A percentile compares a stretch with the other conserved stretches of the same genome.
phyloP scores from a whole-genome alignment of 208 protist species.

The Leishmania braziliensis region DNA sequence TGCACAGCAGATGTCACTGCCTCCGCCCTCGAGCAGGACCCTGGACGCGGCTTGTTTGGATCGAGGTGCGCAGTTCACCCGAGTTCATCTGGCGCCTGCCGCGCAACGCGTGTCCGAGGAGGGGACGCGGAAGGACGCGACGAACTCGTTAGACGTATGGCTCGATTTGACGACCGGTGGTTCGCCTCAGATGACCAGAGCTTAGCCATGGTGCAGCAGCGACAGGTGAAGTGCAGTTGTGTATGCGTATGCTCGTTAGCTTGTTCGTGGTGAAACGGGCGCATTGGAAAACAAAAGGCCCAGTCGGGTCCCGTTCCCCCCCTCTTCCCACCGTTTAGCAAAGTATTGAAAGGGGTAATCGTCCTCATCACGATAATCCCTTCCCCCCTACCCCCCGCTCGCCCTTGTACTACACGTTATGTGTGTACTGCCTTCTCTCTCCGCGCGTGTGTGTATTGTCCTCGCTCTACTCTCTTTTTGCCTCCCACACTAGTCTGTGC shows the following conservation, averaged over 20 bases:
- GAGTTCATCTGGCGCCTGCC: not conserved
- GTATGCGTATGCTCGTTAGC: not conserved
- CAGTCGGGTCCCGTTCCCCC: not conserved
- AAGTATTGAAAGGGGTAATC: not conserved
- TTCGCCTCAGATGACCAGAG: too few species aligned
- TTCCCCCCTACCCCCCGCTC: not conserved
- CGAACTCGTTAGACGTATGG: not conserved
- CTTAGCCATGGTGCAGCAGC: not conserved
- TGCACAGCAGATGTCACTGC: not conserved
- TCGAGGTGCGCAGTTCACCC: not conserved
- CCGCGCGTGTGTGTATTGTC: not conserved
- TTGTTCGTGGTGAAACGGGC: not conserved
- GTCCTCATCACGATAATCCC: not conserved
- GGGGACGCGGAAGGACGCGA: not conserved
- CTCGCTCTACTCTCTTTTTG: not conserved
- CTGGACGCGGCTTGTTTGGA: not conserved
- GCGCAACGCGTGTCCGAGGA: not conserved
- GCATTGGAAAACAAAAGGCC: not conserved
- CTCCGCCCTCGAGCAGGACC: not conserved
- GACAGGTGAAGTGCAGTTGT: not conserved
- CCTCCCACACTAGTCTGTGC: not conserved
- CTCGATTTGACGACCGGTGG: not conserved
- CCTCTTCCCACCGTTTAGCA: not conserved
- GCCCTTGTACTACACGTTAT: not conserved
- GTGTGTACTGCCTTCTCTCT: not conserved